Base-by-base conservation (phyloP, 176 grass and related monocot species). In the maize (Zea mays) region DNA sequence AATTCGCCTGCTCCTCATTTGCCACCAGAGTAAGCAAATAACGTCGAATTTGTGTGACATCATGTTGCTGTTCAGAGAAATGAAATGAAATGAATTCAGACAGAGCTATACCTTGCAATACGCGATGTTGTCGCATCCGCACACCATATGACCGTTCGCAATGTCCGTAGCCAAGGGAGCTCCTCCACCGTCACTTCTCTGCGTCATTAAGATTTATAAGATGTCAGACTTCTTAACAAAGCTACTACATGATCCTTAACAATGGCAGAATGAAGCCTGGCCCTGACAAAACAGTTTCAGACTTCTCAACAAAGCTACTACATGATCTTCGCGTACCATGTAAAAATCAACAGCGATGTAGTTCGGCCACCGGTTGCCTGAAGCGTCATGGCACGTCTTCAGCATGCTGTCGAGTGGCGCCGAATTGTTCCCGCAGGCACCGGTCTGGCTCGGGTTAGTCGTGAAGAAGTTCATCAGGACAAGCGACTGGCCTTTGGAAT, bases 381-480 rank as follows among this genome's bases (percentile, higher is more conserved):
- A 95, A n/a, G 79, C 71, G 78, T 56, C 73, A 60, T 95, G 87
- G 71, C 96, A 99, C 2, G 90, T 90, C 54, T 90, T 85, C 6
- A 99, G 71, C 96, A 99, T 99, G 77, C 83, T 85, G 37, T 90
- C 61, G 46, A 99, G 96, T 2, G 92, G 90, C 0, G 77, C 85
- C 3, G 90, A 95, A 73, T 99, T 99, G 57, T 92, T 85, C 10
- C 74, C 42, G 21, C 96, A 99, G 61, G 21, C 87, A 19, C 59
- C 79, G 0, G 67, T 71, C 5, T 9, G 63, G 40, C 46, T 85
- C 2, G 96, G 96, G 61, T 73, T 21, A 7, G 79, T 60, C 2
- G 58, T 84, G 81, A 99, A 99, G 62, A 92, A 99, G 50, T 99
- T 99, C 92, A 99, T 93, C 76, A 95, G 86, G 36, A 99, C 96